Evolutionary conservation across 2,329 filamentous ascomycete genomes (phyloP), one percentile per base, ranked within the genome.

Genomic region (Cladobotryum mycophilum): DNA sequence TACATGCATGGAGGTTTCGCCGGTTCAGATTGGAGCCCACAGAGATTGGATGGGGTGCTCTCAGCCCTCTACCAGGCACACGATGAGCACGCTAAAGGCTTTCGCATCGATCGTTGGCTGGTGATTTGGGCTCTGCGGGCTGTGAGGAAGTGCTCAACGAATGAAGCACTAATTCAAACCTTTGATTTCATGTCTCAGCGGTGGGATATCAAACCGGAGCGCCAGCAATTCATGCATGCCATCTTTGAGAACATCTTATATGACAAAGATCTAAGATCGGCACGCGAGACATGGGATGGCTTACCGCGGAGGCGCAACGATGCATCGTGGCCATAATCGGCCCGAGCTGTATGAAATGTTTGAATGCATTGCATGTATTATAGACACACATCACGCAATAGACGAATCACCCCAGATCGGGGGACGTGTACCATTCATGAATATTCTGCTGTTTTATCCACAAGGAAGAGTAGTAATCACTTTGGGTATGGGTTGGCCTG

Each of bases 11-110:
- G 91, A 11, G 83, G 82, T 22, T 63, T 73, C 20, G 73, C 56
- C 1, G 67, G 83, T 55, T 83, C 84, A 0, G 76, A 81, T 12
- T 99, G 93, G 92, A 89, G 81, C 25, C 71, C 74, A 30, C 68
- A 78, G 56, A 78, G 82, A n/a, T 77, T 97, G 3, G 76, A 85
- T 41, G 76, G 74, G 40, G 80, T 89, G 11, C 86, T 87, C 76
- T 66, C 74, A 8, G 79, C 85, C 1, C 82, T 90, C 55, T 70
- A 86, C 13, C 64, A 72, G 13, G 76, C 79, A 0, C 63, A 80
- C 2, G 76, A 82, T 48, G 65, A 70, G 15, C 62, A 68, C 6
- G 69, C 71, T 1, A 66, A 72, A 1, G 70, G 66, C 0, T 67
- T 85, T 7, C 71, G 74, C 50, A 71, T 86, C 30, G 76, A 76